These are phyloP conservation scores for Boletus eberwhitei DNA, from an alignment of 768 basidiomycete species.

Conservation along the genomic window DNA sequence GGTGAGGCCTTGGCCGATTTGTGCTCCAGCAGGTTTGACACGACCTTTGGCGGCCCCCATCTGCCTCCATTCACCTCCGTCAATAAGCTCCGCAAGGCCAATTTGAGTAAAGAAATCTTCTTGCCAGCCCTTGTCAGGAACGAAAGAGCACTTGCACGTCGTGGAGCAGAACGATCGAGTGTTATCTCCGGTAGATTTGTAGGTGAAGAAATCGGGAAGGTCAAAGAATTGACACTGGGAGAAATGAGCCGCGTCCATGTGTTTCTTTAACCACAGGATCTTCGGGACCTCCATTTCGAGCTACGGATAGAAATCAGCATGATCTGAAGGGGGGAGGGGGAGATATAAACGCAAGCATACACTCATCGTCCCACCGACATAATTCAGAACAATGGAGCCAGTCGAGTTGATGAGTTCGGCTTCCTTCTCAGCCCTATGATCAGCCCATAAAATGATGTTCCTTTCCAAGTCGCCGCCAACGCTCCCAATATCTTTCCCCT, in stretches of 20 bases:
- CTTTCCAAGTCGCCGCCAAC: constrained; percentile 51
- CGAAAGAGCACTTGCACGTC: constrained; percentile 94
- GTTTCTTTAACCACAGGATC: constrained; percentile 91
- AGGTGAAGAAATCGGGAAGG: constrained; percentile 94
- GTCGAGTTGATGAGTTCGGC: constrained; percentile 87
- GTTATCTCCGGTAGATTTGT: constrained; percentile 74
- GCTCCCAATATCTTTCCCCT: constrained; percentile 58
- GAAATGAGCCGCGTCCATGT: constrained; percentile 75
- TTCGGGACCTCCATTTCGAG: constrained; percentile 99
- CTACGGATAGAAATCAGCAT: constrained; percentile 37
- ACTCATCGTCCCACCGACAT: constrained; percentile 96
- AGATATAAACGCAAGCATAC: constrained; percentile 39
- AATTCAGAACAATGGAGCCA: constrained; percentile 82
- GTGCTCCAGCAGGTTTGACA: constrained; percentile 77
- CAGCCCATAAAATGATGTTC: constrained; percentile 94
- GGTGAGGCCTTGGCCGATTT: constrained; percentile 81
- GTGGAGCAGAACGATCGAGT: constrained; percentile 87
- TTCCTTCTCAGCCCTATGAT: constrained; percentile 91
- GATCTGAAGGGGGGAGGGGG: not conserved
- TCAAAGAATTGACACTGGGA: constrained; percentile 80
- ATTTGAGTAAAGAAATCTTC: constrained; percentile 82
- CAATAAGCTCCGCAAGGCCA: constrained; percentile 68
- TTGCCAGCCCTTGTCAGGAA: constrained; percentile 88
- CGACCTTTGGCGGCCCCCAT: constrained; percentile 66
- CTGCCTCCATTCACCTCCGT: constrained; percentile 62